A percentile compares a stretch with the other conserved stretches of the same genome.
Conservation (phyloP, 805 yeast genomes). For the Saccharomycopsis microspora region DNA sequence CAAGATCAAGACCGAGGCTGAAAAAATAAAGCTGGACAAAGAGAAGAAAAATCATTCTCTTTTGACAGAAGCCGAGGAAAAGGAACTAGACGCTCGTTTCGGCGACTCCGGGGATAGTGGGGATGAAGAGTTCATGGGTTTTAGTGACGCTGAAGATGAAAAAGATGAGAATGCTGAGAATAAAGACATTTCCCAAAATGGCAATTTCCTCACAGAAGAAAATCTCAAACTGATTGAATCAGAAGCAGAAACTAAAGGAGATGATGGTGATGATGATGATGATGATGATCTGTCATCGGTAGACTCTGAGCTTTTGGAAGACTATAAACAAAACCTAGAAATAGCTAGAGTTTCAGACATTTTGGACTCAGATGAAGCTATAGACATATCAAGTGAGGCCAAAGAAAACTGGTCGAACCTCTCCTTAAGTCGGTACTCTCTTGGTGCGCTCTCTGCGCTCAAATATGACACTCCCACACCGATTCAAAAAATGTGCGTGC, state of each 20-base stretch:
- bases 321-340: constrained; percentile 25
- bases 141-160: constrained; percentile 20
- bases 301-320: constrained; percentile 20
- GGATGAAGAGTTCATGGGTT: constrained; percentile 16
- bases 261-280: constrained; percentile 17
- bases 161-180: constrained; percentile 16
- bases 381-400: constrained; percentile 23
- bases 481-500: constrained; percentile 70
- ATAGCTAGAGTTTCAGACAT: constrained; percentile 18
- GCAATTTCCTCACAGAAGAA: constrained; percentile 20
- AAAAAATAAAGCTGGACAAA: constrained; percentile 13
- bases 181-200: constrained; percentile 15
- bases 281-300: constrained; percentile 11
- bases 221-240: not conserved
- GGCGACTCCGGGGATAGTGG: constrained; percentile 16
- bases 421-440: constrained; percentile 39
- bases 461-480: constrained; percentile 68
- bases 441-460: constrained; percentile 49
- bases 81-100: constrained; percentile 18
- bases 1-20: constrained; percentile 18
- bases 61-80: constrained; percentile 17
- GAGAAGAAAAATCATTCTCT: constrained; percentile 14
- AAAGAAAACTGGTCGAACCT: constrained; percentile 52
- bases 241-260: constrained; percentile 3
- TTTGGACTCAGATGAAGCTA: constrained; percentile 7